Evolutionary conservation across 805 yeast genomes (phyloP), one percentile per base, ranked within the genome.

Genomic region (Danielia oregonensis): DNA sequence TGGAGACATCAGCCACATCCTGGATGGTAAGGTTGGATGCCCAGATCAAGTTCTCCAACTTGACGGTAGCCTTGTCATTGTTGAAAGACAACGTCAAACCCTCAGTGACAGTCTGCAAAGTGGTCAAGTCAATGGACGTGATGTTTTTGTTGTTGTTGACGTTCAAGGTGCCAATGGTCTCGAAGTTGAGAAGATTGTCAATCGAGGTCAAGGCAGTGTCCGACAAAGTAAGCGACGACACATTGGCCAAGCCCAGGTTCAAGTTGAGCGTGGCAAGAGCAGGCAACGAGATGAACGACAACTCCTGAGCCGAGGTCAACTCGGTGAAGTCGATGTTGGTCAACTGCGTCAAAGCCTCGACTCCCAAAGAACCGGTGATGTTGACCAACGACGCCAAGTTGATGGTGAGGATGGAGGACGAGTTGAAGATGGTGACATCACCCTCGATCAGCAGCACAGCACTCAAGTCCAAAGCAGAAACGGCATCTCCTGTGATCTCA

Each of bases 121-220:
- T 48, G 7, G 54, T 37, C 43, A 46, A 61, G 40, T 63, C 64
- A 32, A 67, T 54, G 23, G 39, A 24, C 15, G 69, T 44, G 46
- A 67, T 55, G 51, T 67, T 66, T 45, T 67, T 67, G 61, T 67
- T 67, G 50, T 66, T 66, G 56, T 66, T 63, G 40, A 67, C 51
- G 49, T 65, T 51, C 52, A 67, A 57, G 29, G 52, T 46, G 27
- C 54, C 61, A 33, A 65, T 54, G 33, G 59, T 45, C 35, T 47
- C 43, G 48, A 62, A 52, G 39, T 51, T 51, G 49, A 57, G 42
- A 32, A 46, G 42, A 30, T 61, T 61, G 44, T 55, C 55, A 40
- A 66, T 52, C 29, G 61, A 46, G 40, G 57, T 48, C 37, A 67
- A 54, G 15, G 72, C 70, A 26, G 72, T 67, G 49, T 67, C 72